Evolutionary conservation across 163 green algal genomes (phyloP).

Genomic region (Volvox carteri): DNA sequence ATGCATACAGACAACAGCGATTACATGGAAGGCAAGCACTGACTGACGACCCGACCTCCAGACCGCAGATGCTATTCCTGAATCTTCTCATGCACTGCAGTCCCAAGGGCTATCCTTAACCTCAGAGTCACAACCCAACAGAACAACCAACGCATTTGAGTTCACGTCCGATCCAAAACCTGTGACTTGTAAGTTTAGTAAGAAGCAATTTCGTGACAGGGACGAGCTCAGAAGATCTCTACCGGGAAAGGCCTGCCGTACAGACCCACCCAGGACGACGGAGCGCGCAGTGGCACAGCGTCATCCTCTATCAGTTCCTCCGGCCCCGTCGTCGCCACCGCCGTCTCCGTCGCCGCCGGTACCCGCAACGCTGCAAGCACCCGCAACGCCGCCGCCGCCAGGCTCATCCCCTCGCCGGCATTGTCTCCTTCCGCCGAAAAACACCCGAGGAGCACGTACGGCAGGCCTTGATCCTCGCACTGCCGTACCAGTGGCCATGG

Average conservation of each 20-base stretch:
- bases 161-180: neutral
- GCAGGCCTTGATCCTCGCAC: neutral
- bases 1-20: too few species aligned
- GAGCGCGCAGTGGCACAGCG: conserved; percentile 1
- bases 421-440: conserved; percentile 72
- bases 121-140: neutral
- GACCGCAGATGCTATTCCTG: too few species aligned
- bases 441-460: conserved; percentile 54
- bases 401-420: conserved; percentile 54
- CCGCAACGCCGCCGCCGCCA: conserved; percentile 46
- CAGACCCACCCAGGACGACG: conserved; percentile 45
- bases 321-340: neutral
- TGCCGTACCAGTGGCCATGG: conserved; percentile 64
- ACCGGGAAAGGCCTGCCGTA: conserved; percentile 33
- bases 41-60: too few species aligned
- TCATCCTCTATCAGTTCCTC: neutral
- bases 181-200: too few species aligned
- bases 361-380: conserved; percentile 40
- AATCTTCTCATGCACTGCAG: too few species aligned
- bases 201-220: too few species aligned
- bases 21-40: too few species aligned
- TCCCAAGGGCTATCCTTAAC: neutral
- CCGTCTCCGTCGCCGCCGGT: neutral
- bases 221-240: conserved; percentile 43
- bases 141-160: neutral